phyloP scores from a whole-genome alignment of 371 early-diverging fungal species.

The Apophysomyces elegans region DNA sequence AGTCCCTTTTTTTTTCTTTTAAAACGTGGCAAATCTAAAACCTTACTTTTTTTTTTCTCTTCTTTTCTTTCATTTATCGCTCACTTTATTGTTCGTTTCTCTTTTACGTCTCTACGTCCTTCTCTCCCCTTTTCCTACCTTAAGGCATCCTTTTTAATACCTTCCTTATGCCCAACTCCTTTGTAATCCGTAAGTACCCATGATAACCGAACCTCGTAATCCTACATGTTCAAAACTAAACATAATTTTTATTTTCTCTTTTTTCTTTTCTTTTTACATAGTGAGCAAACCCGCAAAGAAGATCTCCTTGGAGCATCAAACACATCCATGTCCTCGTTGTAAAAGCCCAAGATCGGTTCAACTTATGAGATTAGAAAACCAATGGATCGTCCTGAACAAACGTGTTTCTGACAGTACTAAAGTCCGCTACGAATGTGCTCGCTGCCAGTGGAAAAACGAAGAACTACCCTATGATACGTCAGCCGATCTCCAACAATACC shows the following conservation, averaged over 20 bases:
- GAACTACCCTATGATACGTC: slow-evolving; percentile 34
- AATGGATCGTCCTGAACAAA: slow-evolving; percentile 36
- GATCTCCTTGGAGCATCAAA: slow-evolving; percentile 41
- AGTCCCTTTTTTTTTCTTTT: not conserved
- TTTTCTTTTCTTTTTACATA: not conserved
- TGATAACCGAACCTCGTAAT: too few species aligned
- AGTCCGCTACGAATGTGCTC: slow-evolving; percentile 45
- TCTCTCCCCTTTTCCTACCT: not conserved
- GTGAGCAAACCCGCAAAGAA: slow-evolving; percentile 34
- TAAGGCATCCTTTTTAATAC: not conserved
- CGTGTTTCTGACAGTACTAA: slow-evolving; percentile 36
- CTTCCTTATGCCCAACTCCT: slow-evolving; percentile 6
- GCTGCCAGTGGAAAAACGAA: slow-evolving; percentile 47
- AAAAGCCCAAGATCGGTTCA: slow-evolving; percentile 40
- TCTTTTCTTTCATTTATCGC: not conserved
- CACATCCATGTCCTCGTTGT: slow-evolving; percentile 40
- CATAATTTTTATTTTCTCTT: too few species aligned
- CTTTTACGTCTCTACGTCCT: not conserved
- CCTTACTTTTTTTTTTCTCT: not conserved
- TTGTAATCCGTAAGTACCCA: not conserved
- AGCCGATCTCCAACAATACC: slow-evolving; percentile 28
- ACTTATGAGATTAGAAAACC: slow-evolving; percentile 40
- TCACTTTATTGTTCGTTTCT: not conserved
- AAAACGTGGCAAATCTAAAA: slow-evolving; percentile 6
- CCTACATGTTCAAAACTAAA: too few species aligned